Conservation (phyloP, 306 rosid genomes). For the Hippophae gyantsensis region DNA sequence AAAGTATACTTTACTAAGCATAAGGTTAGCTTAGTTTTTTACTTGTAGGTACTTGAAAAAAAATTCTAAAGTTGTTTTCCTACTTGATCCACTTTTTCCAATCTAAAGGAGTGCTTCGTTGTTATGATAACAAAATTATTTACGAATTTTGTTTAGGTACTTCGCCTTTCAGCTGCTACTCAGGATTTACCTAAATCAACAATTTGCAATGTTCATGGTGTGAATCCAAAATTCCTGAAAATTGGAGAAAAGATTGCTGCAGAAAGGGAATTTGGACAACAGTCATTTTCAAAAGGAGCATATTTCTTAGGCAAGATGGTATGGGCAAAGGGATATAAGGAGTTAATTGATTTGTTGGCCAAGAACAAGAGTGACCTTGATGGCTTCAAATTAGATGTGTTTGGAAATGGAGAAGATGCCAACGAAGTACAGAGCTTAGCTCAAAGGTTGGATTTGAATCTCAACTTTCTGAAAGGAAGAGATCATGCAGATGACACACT, state of each 20-base stretch:
- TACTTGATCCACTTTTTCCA: background rate
- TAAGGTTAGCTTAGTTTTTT: too few relatives aligned
- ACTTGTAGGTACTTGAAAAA: background rate
- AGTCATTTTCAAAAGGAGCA: constrained; percentile 84
- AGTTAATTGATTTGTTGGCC: constrained; percentile 72
- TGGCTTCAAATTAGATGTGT: constrained; percentile 87
- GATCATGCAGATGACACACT: constrained; percentile 93
- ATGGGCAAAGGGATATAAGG: constrained; percentile 94
- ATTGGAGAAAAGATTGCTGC: constrained; percentile 75
- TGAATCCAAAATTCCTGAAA: constrained; percentile 86
- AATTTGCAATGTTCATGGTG: constrained; percentile 96
- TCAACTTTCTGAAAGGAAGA: constrained; percentile 87
- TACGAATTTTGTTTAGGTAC: constrained; percentile 50
- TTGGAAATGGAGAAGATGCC: constrained; percentile 94
- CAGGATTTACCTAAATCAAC: constrained; percentile 88
- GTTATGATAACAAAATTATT: constrained; percentile 3
- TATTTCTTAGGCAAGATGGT: constrained; percentile 99
- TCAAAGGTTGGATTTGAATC: constrained; percentile 66
- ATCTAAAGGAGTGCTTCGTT: background rate
- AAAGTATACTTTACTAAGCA: too few relatives aligned
- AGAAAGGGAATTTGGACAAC: constrained; percentile 69
- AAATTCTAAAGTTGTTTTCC: background rate
- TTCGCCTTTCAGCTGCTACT: constrained; percentile 95
- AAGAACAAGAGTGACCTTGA: constrained; percentile 68
- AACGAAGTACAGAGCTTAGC: constrained; percentile 81